These are phyloP conservation scores for Pseudodiploospora longispora DNA, from an alignment of 2,329 filamentous ascomycete genomes.

Conservation along the genomic window DNA sequence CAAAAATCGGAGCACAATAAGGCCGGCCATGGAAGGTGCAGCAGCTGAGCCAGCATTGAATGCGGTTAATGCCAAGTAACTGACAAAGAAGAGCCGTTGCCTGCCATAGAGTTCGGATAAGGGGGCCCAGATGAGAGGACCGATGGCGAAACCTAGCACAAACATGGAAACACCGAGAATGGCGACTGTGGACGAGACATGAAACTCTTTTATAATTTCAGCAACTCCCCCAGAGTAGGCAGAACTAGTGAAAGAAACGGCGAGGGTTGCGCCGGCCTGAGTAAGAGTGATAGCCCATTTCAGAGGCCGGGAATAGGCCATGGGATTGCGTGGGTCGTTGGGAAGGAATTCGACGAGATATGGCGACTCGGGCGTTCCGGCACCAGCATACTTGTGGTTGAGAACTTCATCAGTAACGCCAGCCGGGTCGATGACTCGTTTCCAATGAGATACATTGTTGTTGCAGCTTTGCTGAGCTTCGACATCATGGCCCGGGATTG, in stretches of 20 bases:
- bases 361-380: constrained; percentile 59
- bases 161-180: constrained; percentile 58
- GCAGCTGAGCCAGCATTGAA: constrained; percentile 56
- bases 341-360: constrained; percentile 62
- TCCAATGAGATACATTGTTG: constrained; percentile 35
- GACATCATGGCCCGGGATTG: constrained; percentile 29
- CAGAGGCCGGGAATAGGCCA: constrained; percentile 44
- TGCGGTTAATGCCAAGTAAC: constrained; percentile 48
- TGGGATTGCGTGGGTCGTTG: constrained; percentile 59
- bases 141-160: constrained; percentile 53
- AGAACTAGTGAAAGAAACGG: constrained; percentile 61
- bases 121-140: constrained; percentile 58
- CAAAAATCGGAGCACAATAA: constrained; percentile 64
- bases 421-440: constrained; percentile 48
- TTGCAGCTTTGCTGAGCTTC: constrained; percentile 29
- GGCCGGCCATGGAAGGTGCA: constrained; percentile 46
- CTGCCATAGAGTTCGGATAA: constrained; percentile 56
- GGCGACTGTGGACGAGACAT: constrained; percentile 40
- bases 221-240: constrained; percentile 53
- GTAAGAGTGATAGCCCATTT: constrained; percentile 61
- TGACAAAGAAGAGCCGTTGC: constrained; percentile 50
- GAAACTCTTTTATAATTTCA: constrained; percentile 48
- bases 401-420: constrained; percentile 50
- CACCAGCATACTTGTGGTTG: constrained; percentile 46
- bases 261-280: constrained; percentile 59